phyloP scores from a whole-genome alignment of 2,329 filamentous ascomycete genomes.

The Xylaria arbuscula region DNA sequence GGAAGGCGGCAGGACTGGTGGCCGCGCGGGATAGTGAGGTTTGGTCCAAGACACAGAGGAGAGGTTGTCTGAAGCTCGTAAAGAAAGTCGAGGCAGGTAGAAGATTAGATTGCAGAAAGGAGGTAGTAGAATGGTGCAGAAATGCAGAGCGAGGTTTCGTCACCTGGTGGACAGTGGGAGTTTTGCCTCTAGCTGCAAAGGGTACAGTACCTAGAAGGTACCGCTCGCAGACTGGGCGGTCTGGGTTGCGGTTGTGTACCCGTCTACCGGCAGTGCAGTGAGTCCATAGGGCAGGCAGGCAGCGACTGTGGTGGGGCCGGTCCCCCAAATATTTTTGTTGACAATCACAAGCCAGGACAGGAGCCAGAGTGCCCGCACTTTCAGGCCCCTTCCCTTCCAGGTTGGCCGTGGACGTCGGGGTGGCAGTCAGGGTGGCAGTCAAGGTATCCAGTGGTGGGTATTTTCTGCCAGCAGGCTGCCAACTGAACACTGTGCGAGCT shows the following conservation, averaged over 20 bases:
- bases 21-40: constrained; percentile 39
- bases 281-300: constrained; percentile 6
- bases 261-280: neutral
- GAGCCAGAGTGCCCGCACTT: constrained; percentile 13
- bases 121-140: constrained; percentile 45
- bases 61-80: constrained; percentile 38
- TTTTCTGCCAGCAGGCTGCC: constrained; percentile 15
- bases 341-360: constrained; percentile 46
- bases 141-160: constrained; percentile 43
- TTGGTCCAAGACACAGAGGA: constrained; percentile 41
- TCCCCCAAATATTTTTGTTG: constrained; percentile 47
- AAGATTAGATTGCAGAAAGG: constrained; percentile 44
- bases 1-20: constrained; percentile 22
- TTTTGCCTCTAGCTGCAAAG: constrained; percentile 32
- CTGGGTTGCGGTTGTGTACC: neutral
- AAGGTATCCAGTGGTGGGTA: neutral
- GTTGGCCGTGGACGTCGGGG: neutral
- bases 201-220: constrained; percentile 11
- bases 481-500: constrained; percentile 18
- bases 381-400: constrained; percentile 13
- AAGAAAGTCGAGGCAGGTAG: constrained; percentile 37
- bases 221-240: neutral
- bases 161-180: constrained; percentile 42
- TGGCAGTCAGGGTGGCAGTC: neutral
- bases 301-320: constrained; percentile 36